phyloP scores from a whole-genome alignment of 2,329 filamentous ascomycete species.

The Incumbomyces lentus region DNA sequence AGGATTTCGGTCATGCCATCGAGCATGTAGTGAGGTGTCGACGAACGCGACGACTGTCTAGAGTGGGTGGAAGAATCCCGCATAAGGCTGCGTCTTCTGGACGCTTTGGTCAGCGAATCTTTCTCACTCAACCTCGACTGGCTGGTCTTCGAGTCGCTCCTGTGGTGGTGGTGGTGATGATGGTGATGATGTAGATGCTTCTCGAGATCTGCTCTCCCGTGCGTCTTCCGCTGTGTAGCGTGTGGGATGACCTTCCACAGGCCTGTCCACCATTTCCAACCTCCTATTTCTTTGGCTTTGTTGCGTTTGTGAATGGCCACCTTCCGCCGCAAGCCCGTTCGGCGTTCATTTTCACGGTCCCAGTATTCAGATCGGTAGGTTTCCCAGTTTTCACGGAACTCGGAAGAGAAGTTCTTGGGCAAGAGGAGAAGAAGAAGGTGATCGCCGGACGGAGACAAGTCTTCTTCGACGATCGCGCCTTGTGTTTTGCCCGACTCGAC shows the following conservation, averaged over 20 bases:
- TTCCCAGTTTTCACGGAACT: constrained; percentile 96
- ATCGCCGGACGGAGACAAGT: constrained; percentile 80
- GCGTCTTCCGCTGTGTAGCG: not conserved
- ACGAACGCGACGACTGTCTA: constrained; percentile 17
- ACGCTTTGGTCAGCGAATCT: constrained; percentile 7
- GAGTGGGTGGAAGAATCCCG: constrained; percentile 15
- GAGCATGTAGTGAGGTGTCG: constrained; percentile 18
- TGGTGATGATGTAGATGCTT: constrained; percentile 20
- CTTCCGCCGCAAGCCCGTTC: constrained; percentile 60
- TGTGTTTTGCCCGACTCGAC: constrained; percentile 42
- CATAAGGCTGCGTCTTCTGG: constrained; percentile 1
- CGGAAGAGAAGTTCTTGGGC: constrained; percentile 88
- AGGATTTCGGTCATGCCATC: constrained; percentile 10
- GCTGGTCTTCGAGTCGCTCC: not conserved
- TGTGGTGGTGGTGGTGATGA: constrained; percentile 11
- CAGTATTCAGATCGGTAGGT: constrained; percentile 89
- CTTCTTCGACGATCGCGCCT: constrained; percentile 60
- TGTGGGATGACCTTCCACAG: constrained; percentile 41
- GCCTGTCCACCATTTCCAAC: constrained; percentile 80
- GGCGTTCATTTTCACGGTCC: constrained; percentile 89
- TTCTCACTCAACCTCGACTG: constrained; percentile 9
- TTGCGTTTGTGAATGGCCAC: constrained; percentile 56
- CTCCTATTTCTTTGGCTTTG: constrained; percentile 55
- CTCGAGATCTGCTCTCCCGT: constrained; percentile 17
- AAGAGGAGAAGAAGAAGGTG: constrained; percentile 82